A percentile compares a stretch with the other conserved stretches of the same genome.
Evolutionary conservation across 2,329 filamentous ascomycete species (phyloP).

Genomic region (Bipolaris bicolor): DNA sequence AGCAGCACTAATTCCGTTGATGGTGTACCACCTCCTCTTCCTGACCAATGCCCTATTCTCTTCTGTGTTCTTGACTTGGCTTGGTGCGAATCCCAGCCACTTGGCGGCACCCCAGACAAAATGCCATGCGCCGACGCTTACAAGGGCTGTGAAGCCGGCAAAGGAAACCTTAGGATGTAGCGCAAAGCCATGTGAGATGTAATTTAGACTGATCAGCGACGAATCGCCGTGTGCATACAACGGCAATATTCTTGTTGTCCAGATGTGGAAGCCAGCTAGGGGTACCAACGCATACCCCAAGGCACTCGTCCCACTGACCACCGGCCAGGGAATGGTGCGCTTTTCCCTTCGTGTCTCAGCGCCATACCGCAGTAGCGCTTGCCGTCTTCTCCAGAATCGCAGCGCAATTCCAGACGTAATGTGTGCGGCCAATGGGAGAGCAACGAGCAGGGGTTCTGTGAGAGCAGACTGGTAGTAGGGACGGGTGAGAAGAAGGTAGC

Average conservation of each 20-base stretch:
- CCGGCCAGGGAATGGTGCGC: slow-evolving; percentile 67
- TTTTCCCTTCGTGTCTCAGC: slow-evolving; percentile 65
- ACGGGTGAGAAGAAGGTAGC: slow-evolving; percentile 86
- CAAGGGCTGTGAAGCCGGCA: slow-evolving; percentile 70
- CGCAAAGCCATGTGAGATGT: slow-evolving; percentile 84
- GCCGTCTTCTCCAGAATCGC: slow-evolving; percentile 73
- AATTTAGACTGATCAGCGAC: slow-evolving; percentile 83
- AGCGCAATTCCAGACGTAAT: slow-evolving; percentile 77
- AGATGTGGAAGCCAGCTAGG: slow-evolving; percentile 72
- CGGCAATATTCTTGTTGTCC: slow-evolving; percentile 78
- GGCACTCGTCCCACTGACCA: slow-evolving; percentile 70
- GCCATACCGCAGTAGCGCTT: slow-evolving; percentile 77
- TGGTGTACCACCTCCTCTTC: slow-evolving; percentile 71
- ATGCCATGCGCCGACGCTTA: slow-evolving; percentile 74
- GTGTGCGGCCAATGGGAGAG: slow-evolving; percentile 75
- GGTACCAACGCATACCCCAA: slow-evolving; percentile 74
- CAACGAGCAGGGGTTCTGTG: slow-evolving; percentile 80
- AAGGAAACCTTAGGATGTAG: slow-evolving; percentile 71
- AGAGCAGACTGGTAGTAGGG: slow-evolving; percentile 85
- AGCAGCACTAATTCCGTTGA: slow-evolving; percentile 69
- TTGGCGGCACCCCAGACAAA: slow-evolving; percentile 84
- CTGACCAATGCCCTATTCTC: slow-evolving; percentile 59
- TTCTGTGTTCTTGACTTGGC: slow-evolving; percentile 57
- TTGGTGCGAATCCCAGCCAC: slow-evolving; percentile 73
- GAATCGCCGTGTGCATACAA: slow-evolving; percentile 79